Evolutionary conservation across 768 basidiomycete genomes (phyloP).

Genomic region (Hebeloma cylindrosporum): DNA sequence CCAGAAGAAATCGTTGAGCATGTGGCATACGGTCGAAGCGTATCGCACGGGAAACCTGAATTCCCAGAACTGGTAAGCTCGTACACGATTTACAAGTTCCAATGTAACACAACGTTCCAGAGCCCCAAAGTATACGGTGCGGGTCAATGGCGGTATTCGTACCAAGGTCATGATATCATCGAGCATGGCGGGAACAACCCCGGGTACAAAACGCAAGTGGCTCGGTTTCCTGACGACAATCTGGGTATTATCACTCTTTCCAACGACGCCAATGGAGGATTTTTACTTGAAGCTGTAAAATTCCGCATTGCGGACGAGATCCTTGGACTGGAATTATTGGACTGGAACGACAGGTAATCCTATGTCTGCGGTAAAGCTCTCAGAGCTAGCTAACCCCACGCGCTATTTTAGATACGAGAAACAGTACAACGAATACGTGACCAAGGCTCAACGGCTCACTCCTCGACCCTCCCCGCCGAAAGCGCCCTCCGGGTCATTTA

Average conservation of each 20-base stretch:
- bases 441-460: constrained; percentile 20
- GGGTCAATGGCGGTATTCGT: constrained; percentile 39
- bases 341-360: constrained; percentile 39
- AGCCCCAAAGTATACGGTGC: constrained; percentile 40
- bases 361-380: neutral
- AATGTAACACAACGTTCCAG: constrained; percentile 19
- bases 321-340: constrained; percentile 31
- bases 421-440: constrained; percentile 19
- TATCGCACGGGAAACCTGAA: constrained; percentile 32
- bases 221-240: constrained; percentile 37
- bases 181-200: constrained; percentile 45
- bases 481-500: constrained; percentile 23
- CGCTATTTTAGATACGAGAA: constrained; percentile 27
- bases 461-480: constrained; percentile 26
- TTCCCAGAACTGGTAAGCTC: constrained; percentile 36
- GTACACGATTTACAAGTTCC: neutral
- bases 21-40: constrained; percentile 35
- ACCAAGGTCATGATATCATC: constrained; percentile 41
- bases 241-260: constrained; percentile 40
- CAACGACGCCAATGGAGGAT: constrained; percentile 34
- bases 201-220: constrained; percentile 32
- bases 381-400: neutral
- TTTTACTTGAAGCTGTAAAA: constrained; percentile 36
- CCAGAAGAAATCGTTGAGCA: constrained; percentile 36
- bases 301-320: constrained; percentile 39